Percentiles rank a stretch among this genome's conserved stretches.
phyloP scores from a whole-genome alignment of 345 rosid species.

The sweet orange (Citrus sinensis) region DNA sequence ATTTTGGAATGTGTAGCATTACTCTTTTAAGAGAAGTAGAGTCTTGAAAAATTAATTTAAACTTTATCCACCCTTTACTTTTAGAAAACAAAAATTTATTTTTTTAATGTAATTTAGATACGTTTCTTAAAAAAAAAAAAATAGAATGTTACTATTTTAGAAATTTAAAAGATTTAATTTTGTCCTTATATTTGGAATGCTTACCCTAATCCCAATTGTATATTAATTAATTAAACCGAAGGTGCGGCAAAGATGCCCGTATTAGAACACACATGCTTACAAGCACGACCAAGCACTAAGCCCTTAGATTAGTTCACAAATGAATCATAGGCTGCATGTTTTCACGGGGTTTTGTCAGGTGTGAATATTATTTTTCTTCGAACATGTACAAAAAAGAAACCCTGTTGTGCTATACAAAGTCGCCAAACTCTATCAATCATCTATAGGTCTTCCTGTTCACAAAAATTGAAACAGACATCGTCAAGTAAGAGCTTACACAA shows the following conservation, averaged over 20 bases:
- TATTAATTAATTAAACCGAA: background rate
- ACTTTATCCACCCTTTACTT: rapidly evolving
- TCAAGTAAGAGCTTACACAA: constrained; percentile 32
- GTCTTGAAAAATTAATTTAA: no score
- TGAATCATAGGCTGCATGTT: background rate
- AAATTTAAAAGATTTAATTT: background rate
- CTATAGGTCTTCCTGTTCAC: constrained; percentile 28
- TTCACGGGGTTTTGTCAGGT: constrained; percentile 6
- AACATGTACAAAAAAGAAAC: background rate
- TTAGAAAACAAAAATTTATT: no score
- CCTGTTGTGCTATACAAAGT: background rate
- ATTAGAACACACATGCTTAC: background rate
- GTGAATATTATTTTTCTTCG: constrained; percentile 10
- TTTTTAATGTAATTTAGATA: no score
- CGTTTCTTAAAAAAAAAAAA: no score
- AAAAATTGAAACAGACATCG: constrained; percentile 9
- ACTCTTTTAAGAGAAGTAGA: no score
- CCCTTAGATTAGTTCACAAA: background rate
- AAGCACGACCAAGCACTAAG: background rate
- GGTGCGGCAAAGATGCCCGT: background rate
- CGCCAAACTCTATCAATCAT: constrained; percentile 8
- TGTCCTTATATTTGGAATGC: no score
- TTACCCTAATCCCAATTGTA: no score
- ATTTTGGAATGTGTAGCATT: rapidly evolving
- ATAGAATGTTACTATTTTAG: no score